Percentiles rank a stretch among this genome's conserved stretches.
Evolutionary conservation across 192 early-diverging fungal species (phyloP).

Genomic region (Podila horticola): DNA sequence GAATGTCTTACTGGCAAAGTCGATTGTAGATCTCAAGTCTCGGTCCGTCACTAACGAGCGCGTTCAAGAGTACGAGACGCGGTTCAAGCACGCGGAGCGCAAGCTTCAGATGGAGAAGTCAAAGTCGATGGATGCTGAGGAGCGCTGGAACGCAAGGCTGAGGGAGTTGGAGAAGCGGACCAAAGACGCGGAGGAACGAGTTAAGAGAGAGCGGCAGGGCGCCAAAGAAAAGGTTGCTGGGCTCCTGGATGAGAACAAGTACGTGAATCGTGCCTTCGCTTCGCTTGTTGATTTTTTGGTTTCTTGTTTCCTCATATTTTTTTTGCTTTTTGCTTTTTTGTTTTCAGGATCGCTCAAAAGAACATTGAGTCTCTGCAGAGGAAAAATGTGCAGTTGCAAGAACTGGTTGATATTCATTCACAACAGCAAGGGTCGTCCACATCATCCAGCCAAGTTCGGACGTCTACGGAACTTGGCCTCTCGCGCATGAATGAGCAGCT

Average conservation of each 20-base stretch:
- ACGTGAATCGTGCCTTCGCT: not conserved
- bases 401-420: slow-evolving; percentile 36
- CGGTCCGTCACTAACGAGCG: slow-evolving; percentile 18
- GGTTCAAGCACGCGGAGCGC: slow-evolving; percentile 43
- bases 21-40: slow-evolving; percentile 25
- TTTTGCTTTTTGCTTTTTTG: not conserved
- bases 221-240: slow-evolving; percentile 53
- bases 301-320: not conserved
- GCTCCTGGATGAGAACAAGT: slow-evolving; percentile 49
- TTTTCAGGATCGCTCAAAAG: slow-evolving; percentile 37
- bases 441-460: slow-evolving; percentile 3
- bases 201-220: slow-evolving; percentile 51
- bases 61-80: slow-evolving; percentile 36
- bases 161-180: slow-evolving; percentile 46
- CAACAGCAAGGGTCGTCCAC: not conserved
- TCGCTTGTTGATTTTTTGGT: not conserved
- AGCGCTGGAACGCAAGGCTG: slow-evolving; percentile 42
- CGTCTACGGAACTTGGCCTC: slow-evolving; percentile 37
- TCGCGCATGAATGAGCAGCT: slow-evolving; percentile 48
- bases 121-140: slow-evolving; percentile 38
- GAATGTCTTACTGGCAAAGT: slow-evolving; percentile 6
- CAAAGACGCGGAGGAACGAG: slow-evolving; percentile 49
- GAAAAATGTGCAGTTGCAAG: slow-evolving; percentile 47
- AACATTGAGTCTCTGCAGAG: slow-evolving; percentile 42
- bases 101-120: slow-evolving; percentile 39